Evolutionary conservation across 2,329 filamentous ascomycete genomes (phyloP), one percentile per base, ranked within the genome.

Genomic region (Diaporthe batatas): DNA sequence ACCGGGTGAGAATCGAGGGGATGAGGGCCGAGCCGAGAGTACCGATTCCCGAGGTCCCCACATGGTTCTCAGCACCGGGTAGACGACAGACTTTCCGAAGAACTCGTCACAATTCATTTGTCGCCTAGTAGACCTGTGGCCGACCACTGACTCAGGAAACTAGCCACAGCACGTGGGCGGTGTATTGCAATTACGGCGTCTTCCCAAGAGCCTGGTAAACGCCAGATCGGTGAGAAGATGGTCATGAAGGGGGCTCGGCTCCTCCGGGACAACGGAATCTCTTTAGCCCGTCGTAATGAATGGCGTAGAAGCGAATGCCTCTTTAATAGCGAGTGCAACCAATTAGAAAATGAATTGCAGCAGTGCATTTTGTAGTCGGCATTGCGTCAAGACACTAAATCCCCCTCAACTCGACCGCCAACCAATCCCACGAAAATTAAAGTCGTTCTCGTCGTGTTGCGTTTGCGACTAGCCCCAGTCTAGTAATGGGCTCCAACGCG

Each of bases 31-130:
- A 34, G 42, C 42, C 42, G 29, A 34, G 25, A 39, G 23, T 32
- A 32, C 58, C 58, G 23, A 62, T 32, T 39, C 36, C 36, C 36
- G 11, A 64, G 39, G 47, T 39, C 36, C 36, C 36, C 36, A 64
- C 58, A 49, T 64, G 42, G 58, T 64, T 18, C 21, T n/a, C 42
- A 49, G 29, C 59, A 49, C 59, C 59, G 59, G 42, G 59, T 65
- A 65, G 34, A 65, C 49, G 10, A 23, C 16, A 65, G 42, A 23
- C 58, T 47, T 64, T 49, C 59, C 42, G 49, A 34, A 36, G 25
- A 65, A 65, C 59, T 16, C 23, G 59, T 34, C 11, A 49, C 23
- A 34, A 65, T 34, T 23, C 25, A 34, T 65, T 49, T 36, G 10
- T 49, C 59, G 25, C 59, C 59, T 18, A 36, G 59, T 65, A 36